Conservation (phyloP, 176 grass and related monocot genomes). For the Neostapfia colusana region DNA sequence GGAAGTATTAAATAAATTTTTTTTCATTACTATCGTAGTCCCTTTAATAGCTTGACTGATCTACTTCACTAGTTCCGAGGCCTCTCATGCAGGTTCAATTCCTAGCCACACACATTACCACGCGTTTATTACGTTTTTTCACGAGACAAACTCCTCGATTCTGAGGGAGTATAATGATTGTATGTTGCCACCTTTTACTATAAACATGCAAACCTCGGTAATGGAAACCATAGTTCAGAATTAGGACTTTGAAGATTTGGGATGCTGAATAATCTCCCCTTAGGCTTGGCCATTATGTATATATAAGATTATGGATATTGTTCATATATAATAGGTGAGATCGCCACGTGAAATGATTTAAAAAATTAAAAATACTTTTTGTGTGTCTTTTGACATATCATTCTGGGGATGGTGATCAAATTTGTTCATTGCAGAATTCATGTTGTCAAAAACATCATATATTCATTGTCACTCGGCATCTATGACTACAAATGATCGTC, state of each 20-base stretch:
- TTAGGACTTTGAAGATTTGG: not conserved
- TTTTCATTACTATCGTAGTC: too few relatives aligned
- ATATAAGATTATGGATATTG: not conserved
- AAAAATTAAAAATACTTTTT: not conserved
- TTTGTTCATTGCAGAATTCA: not conserved
- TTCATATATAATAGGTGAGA: not conserved
- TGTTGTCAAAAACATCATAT: not conserved
- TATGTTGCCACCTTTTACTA: not conserved
- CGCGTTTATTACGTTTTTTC: too few relatives aligned
- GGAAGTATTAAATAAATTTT: too few relatives aligned
- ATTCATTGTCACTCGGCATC: not conserved
- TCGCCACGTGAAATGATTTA: not conserved
- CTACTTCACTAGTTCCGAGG: too few relatives aligned
- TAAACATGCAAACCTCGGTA: not conserved
- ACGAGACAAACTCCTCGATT: too few relatives aligned
- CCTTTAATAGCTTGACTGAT: too few relatives aligned
- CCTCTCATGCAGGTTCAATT: too few relatives aligned
- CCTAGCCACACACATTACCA: too few relatives aligned
- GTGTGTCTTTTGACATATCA: too few relatives aligned
- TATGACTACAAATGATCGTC: not conserved
- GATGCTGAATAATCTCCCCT: not conserved
- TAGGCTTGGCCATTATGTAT: not conserved
- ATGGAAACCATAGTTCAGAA: not conserved
- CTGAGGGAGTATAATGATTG: constrained; percentile 19
- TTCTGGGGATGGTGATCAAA: not conserved